Conservation (phyloP, 1,284 basidiomycete genomes). For the Marasmius tenuissimus region DNA sequence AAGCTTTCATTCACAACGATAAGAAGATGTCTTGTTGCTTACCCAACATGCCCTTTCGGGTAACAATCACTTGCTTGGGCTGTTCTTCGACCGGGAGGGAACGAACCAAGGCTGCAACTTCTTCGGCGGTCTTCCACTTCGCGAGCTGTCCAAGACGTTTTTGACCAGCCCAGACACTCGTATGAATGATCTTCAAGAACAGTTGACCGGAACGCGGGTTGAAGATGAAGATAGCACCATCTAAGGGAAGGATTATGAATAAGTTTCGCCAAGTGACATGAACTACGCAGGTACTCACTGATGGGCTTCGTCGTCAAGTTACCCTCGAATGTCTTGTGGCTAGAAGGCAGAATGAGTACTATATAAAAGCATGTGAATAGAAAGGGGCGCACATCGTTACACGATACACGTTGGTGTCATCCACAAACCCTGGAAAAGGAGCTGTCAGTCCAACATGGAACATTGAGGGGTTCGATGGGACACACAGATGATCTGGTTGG, state of each 20-base stretch:
- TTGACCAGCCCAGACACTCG: slow-evolving; percentile 99
- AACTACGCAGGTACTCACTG: slow-evolving; percentile 48
- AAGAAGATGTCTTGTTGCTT: slow-evolving; percentile 22
- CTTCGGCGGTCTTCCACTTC: slow-evolving; percentile 99
- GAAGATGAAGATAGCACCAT: slow-evolving; percentile 99
- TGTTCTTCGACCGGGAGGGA: slow-evolving; percentile 99
- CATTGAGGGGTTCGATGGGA: slow-evolving; percentile 12
- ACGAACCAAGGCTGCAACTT: slow-evolving; percentile 96
- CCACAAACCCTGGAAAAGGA: slow-evolving; percentile 78
- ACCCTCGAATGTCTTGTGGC: slow-evolving; percentile 99
- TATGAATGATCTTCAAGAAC: slow-evolving; percentile 99
- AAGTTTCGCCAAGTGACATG: neutral
- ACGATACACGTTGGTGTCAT: slow-evolving; percentile 99
- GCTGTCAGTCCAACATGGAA: slow-evolving; percentile 14
- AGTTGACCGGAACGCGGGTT: slow-evolving; percentile 98
- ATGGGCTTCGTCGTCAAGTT: slow-evolving; percentile 99
- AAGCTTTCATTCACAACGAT: neutral
- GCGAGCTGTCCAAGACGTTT: slow-evolving; percentile 99
- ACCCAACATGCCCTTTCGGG: slow-evolving; percentile 99
- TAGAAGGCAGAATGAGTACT: slow-evolving; percentile 22
- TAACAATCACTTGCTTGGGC: slow-evolving; percentile 99
- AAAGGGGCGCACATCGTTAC: slow-evolving; percentile 81
- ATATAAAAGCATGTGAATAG: neutral
- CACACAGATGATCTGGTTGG: slow-evolving; percentile 98
- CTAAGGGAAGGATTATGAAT: slow-evolving; percentile 31